These are phyloP conservation scores for Myxozyma udenii DNA, from an alignment of 805 yeast genomes.

Conservation along the genomic window DNA sequence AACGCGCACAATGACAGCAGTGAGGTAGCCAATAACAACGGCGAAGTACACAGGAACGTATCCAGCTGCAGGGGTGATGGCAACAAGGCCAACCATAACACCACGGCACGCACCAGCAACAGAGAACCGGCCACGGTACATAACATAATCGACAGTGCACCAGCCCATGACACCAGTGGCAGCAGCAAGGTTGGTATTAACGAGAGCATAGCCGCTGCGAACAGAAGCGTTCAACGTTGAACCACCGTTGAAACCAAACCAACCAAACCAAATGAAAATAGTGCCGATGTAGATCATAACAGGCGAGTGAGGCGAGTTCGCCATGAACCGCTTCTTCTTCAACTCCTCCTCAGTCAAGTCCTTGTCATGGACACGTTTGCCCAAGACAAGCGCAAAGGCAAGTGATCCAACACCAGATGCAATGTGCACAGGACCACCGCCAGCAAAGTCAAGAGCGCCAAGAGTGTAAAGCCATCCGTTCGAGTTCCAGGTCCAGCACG, in stretches of 20 bases:
- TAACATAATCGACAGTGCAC: slow-evolving; percentile 74
- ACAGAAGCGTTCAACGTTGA: slow-evolving; percentile 90
- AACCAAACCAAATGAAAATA: slow-evolving; percentile 93
- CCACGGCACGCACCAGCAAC: slow-evolving; percentile 93
- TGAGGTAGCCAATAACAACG: slow-evolving; percentile 71
- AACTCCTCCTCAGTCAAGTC: slow-evolving; percentile 10
- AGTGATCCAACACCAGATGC: slow-evolving; percentile 92
- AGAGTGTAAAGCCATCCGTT: slow-evolving; percentile 82
- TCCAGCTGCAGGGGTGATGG: slow-evolving; percentile 96
- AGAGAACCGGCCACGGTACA: slow-evolving; percentile 71
- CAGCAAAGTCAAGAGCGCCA: slow-evolving; percentile 94
- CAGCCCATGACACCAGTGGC: slow-evolving; percentile 89
- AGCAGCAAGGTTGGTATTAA: slow-evolving; percentile 92
- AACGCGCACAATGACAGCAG: slow-evolving; percentile 25
- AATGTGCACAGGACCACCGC: slow-evolving; percentile 98
- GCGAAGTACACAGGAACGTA: slow-evolving; percentile 90
- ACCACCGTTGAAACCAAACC: slow-evolving; percentile 99
- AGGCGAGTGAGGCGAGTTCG: slow-evolving; percentile 73
- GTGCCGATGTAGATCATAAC: slow-evolving; percentile 89
- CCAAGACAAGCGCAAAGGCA: slow-evolving; percentile 86
- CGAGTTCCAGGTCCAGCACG: slow-evolving; percentile 97
- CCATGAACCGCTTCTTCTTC: neutral
- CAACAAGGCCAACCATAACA: slow-evolving; percentile 88
- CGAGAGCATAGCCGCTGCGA: slow-evolving; percentile 91
- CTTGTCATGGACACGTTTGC: slow-evolving; percentile 67